Base-by-base conservation (phyloP, 2,329 filamentous ascomycete genomes). In the Colletotrichum australisinense region DNA sequence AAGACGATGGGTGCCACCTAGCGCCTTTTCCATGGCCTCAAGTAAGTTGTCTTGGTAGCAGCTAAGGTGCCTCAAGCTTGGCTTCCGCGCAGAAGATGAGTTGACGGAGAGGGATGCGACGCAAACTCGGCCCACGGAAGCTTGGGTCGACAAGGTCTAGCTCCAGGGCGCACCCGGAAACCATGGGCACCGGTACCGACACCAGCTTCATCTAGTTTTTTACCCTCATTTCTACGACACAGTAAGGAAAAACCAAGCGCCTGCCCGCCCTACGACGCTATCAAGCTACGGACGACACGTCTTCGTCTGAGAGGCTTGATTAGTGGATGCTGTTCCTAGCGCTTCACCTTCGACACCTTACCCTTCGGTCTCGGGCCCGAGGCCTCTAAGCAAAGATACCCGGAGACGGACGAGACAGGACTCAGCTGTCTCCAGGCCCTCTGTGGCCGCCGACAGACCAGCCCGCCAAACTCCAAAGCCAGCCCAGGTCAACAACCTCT, bases 41-140 rank as follows among this genome's bases (percentile, higher is more conserved):
- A 73, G 56, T 73, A 73, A 71, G 71, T 60, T 73, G 67, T 35
- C 38, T 71, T 22, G 56, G 71, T 73, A 65, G 67, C 71, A 73
- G 67, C 71, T 63, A 66, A 73, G 67, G 60, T 73, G 38, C 62
- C 56, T 66, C 62, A 38, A 66, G 63, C 67, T 73, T 73, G 71
- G 71, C 71, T 73, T 62, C 71, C 71, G 57, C 60, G n/a, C 49
- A 49, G 24, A 62, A 73, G 71, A 73, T 71, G 71, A 38, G 71
- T 66, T 71, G 71, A 71, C 49, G 67, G 71, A 65, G 71, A 60
- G 71, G 71, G 67, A 73, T 73, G 67, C 67, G 70, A 73, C 46
- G 66, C 60, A 70, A 64, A 71, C 60, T 66, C 56, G 71, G 67
- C 67, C 56, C 67, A 57, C 71, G 60, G 67, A 62, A 70, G 60